Base-by-base conservation (phyloP, 2,329 filamentous ascomycete species). In the Dothideomycetidae sp. region DNA sequence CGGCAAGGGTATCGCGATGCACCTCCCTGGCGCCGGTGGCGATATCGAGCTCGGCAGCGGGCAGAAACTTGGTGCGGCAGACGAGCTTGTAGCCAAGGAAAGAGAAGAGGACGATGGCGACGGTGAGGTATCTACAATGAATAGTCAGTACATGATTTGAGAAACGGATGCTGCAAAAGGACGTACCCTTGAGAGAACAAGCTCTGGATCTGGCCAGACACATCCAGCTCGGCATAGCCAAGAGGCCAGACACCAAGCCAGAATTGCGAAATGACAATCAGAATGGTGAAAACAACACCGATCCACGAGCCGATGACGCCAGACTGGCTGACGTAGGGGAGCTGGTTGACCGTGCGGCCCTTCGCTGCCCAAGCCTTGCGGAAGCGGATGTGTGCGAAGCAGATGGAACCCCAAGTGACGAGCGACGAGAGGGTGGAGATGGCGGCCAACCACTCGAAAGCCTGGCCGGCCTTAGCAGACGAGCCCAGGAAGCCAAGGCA, bases 111-210 rank as follows among this genome's bases (percentile, higher is more conserved):
- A 26, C 21, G n/a, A 26, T 26, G 21, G 7, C 21, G n/a, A 26
- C n/a, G 21, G 21, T 26, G n/a, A 26, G 21, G 21, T 26, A 26
- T 7, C 21, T 26, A 84, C 43, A 71, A 68, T 42, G 77, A n/a
- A n/a, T n/a, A 26, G 21, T 26, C 7, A 26, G 21, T n/a, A n/a
- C 7, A 26, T 7, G 21, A 7, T 7, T 7, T n/a, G n/a, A 26
- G n/a, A 7, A 7, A 7, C 7, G n/a, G 21, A 26, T 26, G 21
- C n/a, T 26, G n/a, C 21, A 26, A n/a, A n/a, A 26, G 21, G 21
- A 26, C 21, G 7, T 26, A 26, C 21, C 21, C 21, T 7, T 7
- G n/a, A 7, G 21, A 26, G 21, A 26, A 26, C 21, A 26, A n/a
- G 21, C n/a, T 26, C n/a, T 26, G 7, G 7, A 26, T 26, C 21